phyloP scores from a whole-genome alignment of 768 basidiomycete genomes.

The Suillus brevipes region DNA sequence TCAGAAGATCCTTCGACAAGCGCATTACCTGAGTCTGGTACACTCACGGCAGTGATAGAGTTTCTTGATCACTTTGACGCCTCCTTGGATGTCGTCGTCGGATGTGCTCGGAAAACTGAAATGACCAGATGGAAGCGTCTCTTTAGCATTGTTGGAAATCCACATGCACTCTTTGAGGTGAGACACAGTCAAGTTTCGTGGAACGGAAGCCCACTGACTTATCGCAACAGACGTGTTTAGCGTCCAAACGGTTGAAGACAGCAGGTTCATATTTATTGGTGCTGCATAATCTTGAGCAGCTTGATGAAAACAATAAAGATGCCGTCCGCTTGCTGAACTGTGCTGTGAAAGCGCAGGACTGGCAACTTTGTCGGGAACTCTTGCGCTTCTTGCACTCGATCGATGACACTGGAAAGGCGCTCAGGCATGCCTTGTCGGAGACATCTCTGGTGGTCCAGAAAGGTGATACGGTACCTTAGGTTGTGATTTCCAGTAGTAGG shows the following conservation, averaged over 20 bases:
- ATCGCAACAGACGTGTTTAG: conserved; percentile 66
- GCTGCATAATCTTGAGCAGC: conserved; percentile 88
- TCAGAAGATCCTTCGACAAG: conserved; percentile 26
- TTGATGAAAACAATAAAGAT: conserved; percentile 75
- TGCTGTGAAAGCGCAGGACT: conserved; percentile 78
- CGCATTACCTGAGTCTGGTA: conserved; percentile 9
- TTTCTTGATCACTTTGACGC: conserved; percentile 95
- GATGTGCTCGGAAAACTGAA: conserved; percentile 96
- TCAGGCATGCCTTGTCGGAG: conserved; percentile 60
- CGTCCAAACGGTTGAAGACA: conserved; percentile 72
- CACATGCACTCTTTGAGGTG: conserved; percentile 90
- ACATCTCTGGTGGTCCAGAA: conserved; percentile 36
- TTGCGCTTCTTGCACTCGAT: conserved; percentile 91
- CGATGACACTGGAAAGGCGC: conserved; percentile 78
- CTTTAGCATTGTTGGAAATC: conserved; percentile 89
- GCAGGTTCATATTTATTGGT: conserved; percentile 93
- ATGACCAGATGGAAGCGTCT: conserved; percentile 85
- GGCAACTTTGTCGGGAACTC: conserved; percentile 89
- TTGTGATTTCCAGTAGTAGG: background rate
- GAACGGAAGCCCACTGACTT: background rate
- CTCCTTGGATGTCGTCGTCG: conserved; percentile 89
- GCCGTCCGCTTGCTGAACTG: conserved; percentile 76
- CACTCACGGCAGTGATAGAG: conserved; percentile 72
- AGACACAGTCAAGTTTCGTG: conserved; percentile 17
- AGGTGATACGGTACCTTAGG: background rate